Evolutionary conservation across 176 grass and related monocot species (phyloP).

Genomic region (Oryza punctata): DNA sequence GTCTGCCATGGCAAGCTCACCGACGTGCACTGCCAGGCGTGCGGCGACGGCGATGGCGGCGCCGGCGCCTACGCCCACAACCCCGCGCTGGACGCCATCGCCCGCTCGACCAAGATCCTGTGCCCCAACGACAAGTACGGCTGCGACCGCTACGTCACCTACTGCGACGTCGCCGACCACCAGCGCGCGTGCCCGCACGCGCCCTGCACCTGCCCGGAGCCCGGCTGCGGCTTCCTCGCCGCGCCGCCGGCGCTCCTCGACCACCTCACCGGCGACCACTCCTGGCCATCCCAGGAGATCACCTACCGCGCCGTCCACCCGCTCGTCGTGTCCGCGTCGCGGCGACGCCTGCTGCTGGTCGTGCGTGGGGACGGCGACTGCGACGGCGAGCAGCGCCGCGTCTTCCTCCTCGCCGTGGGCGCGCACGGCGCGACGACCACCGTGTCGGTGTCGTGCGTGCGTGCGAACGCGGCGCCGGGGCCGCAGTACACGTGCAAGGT

Average conservation of each 20-base stretch:
- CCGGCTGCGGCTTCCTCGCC: slow-evolving; percentile 3
- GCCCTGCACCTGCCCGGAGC: slow-evolving; percentile 25
- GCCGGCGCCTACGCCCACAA: neutral
- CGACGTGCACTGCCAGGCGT: neutral
- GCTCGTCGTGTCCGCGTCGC: slow-evolving; percentile 8
- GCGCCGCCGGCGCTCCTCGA: neutral
- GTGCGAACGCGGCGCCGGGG: slow-evolving; percentile 8
- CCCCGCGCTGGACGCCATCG: neutral
- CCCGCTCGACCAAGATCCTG: neutral
- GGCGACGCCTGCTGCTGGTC: neutral
- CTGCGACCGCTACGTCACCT: neutral
- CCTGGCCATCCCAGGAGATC: neutral
- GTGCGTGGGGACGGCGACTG: neutral
- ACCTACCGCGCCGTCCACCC: neutral
- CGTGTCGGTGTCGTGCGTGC: slow-evolving; percentile 32
- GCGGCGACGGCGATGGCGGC: neutral
- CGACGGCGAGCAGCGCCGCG: neutral
- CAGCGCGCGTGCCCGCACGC: neutral
- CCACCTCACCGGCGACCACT: slow-evolving; percentile 12
- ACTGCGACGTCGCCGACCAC: slow-evolving; percentile 1
- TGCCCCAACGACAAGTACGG: slow-evolving; percentile 2
- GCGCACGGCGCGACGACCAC: neutral
- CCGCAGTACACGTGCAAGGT: slow-evolving; percentile 37
- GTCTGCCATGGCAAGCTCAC: neutral
- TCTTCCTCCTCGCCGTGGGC: slow-evolving; percentile 35